A percentile compares a stretch with the other conserved stretches of the same genome.
Evolutionary conservation across 2,329 filamentous ascomycete species (phyloP).

Genomic region (Arthrobotrys megalospora): DNA sequence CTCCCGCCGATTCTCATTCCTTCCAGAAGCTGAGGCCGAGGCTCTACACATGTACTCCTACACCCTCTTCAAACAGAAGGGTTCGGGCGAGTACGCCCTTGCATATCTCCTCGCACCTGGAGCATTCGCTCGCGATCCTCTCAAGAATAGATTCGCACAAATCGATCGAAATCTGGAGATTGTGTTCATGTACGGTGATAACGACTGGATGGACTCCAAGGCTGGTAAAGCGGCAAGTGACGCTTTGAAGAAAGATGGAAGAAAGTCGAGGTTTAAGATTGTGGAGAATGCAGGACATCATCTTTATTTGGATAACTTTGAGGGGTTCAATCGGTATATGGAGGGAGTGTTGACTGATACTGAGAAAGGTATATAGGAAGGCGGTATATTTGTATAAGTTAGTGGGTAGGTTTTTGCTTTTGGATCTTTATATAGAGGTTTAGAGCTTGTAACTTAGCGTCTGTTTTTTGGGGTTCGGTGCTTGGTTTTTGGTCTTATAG

Average conservation of each 20-base stretch:
- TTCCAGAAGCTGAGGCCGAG: conserved; percentile 83
- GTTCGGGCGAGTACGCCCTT: conserved; percentile 93
- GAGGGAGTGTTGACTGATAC: conserved; percentile 74
- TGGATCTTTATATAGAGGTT: conserved; percentile 19
- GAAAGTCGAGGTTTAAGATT: conserved; percentile 84
- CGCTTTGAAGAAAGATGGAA: conserved; percentile 83
- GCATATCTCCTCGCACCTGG: conserved; percentile 94
- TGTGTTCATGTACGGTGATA: conserved; percentile 95
- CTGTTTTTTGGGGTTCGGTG: conserved; percentile 9
- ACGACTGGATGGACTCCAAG: conserved; percentile 98
- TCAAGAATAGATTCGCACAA: conserved; percentile 88
- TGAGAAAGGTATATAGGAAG: conserved; percentile 17
- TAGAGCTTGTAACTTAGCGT: conserved; percentile 26
- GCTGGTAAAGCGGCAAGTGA: conserved; percentile 86
- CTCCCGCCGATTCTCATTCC: conserved; percentile 88
- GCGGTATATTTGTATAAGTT: conserved; percentile 3
- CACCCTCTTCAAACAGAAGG: conserved; percentile 90
- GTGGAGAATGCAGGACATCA: conserved; percentile 81
- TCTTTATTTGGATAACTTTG: conserved; percentile 78
- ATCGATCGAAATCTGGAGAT: conserved; percentile 83
- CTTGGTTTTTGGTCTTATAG: conserved; percentile 16
- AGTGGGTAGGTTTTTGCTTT: neutral
- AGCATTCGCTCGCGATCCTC: conserved; percentile 87
- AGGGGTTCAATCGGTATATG: conserved; percentile 79
- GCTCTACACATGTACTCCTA: conserved; percentile 95